Conservation (phyloP, 164 flowering plant species). For the Vitis rotundifolia region DNA sequence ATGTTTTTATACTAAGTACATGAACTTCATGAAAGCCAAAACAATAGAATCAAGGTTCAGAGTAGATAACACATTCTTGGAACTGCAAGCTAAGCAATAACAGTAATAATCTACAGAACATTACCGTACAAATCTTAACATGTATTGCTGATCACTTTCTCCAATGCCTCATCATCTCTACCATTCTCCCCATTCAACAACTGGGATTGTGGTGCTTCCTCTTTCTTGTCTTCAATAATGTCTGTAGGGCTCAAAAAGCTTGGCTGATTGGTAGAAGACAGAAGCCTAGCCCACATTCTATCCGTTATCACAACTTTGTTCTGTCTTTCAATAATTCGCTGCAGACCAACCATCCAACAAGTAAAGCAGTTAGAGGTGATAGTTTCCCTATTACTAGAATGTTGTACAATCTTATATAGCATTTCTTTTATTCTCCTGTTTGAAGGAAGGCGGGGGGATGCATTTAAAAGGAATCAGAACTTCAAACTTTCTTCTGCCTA, state of each 20-base stretch:
- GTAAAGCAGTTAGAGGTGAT: neutral
- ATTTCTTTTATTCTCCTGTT: too few species aligned
- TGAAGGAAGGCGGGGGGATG: too few species aligned
- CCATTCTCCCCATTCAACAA: conserved; percentile 15
- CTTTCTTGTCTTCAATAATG: conserved; percentile 34
- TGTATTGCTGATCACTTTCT: conserved; percentile 5
- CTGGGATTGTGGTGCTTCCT: conserved; percentile 20
- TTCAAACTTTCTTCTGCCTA: too few species aligned
- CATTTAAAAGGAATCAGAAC: too few species aligned
- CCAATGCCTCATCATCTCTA: neutral
- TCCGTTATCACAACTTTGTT: conserved; percentile 85
- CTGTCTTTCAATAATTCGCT: conserved; percentile 72
- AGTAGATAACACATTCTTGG: too few species aligned
- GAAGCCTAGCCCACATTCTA: conserved; percentile 96
- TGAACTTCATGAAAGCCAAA: too few species aligned
- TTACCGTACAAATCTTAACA: too few species aligned
- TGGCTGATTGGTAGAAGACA: conserved; percentile 91
- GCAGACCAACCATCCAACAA: conserved; percentile 24
- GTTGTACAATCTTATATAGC: too few species aligned
- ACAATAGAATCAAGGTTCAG: too few species aligned
- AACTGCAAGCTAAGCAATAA: neutral
- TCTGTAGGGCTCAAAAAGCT: conserved; percentile 61
- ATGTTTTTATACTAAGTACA: too few species aligned
- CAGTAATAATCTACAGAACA: neutral
- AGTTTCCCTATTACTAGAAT: too few species aligned